Base-by-base conservation (phyloP, 2,329 filamentous ascomycete species). In the Beauveria rudraprayagi region DNA sequence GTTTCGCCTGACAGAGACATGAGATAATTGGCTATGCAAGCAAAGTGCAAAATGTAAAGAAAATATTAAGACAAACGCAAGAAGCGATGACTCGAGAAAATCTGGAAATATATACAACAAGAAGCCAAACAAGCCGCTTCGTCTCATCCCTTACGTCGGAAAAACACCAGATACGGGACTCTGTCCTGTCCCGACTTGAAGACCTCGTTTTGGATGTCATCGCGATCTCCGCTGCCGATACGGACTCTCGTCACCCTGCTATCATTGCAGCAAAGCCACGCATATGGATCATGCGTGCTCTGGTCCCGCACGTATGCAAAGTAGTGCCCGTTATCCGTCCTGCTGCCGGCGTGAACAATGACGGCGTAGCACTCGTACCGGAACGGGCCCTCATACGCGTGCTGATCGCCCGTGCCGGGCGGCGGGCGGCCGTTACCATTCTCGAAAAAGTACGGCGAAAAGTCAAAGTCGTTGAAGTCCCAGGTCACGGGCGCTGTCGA, bases 321-420 rank as follows among this genome's bases (percentile, higher is more conserved):
- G 72, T 97, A 97, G 73, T 97, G 92, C 0, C 92, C 92, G 56
- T 83, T 84, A 43, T 84, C 83, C 57, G 89, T 78, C 1, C 80
- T 85, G 1, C 76, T 76, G 24, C 92, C 92, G 4, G 83, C 74
- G 71, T 97, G 92, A 64, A 89, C 81, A 59, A 95, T 84, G 7
- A 97, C 88, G 2, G 87, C 93, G 70, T 96, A 97, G 57, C 90
- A 87, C 69, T 96, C 88, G 72, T 97, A 99, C 5, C 79, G 76
- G 69, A 89, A 91, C 0, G 89, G 87, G 1, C 73, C 75, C 2
- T 68, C 66, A 61, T 81, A 79, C 16, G 76, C 75, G 10, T 67
- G 50, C 28, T 37, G 72, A 61, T 78, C 76, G 62, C 73, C 70
- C 44, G 72, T 66, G 6, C 70, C 72, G 17, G 67, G 70, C 34